phyloP scores from a whole-genome alignment of 495 filamentous ascomycete species.

The Bacidia gigantensis region DNA sequence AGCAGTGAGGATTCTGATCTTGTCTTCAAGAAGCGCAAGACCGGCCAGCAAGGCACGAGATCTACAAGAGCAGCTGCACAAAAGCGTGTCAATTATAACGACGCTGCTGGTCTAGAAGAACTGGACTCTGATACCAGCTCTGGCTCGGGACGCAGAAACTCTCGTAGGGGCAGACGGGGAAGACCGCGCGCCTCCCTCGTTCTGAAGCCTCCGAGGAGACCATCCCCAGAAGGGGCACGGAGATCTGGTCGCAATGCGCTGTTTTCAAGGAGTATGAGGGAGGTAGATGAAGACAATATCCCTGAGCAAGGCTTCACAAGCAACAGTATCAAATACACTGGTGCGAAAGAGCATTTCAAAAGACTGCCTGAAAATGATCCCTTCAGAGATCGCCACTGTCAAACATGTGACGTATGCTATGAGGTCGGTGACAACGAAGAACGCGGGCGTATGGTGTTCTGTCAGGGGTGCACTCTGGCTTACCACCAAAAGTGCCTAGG shows the following conservation, averaged over 20 bases:
- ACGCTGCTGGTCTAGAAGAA: slow-evolving; percentile 11
- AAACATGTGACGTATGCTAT: slow-evolving; percentile 59
- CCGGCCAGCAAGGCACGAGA: neutral
- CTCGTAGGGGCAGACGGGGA: neutral
- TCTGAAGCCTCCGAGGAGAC: slow-evolving; percentile 3
- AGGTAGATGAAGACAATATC: slow-evolving; percentile 51
- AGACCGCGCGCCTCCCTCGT: neutral
- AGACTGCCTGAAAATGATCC: slow-evolving; percentile 36
- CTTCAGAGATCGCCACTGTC: slow-evolving; percentile 55
- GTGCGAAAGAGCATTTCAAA: slow-evolving; percentile 57
- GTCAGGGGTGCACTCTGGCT: slow-evolving; percentile 75
- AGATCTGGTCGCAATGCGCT: slow-evolving; percentile 38
- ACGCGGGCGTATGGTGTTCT: slow-evolving; percentile 58
- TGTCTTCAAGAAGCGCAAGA: neutral
- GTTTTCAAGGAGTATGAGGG: slow-evolving; percentile 44
- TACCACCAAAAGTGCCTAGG: slow-evolving; percentile 79
- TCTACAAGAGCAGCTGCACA: slow-evolving; percentile 5
- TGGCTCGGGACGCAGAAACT: slow-evolving; percentile 5
- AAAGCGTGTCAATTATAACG: slow-evolving; percentile 16
- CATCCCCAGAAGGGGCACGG: slow-evolving; percentile 21
- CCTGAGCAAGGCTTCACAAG: slow-evolving; percentile 36
- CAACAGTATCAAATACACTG: slow-evolving; percentile 34
- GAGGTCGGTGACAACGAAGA: slow-evolving; percentile 34
- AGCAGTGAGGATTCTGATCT: slow-evolving; percentile 5
- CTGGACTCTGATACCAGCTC: slow-evolving; percentile 3